Conservation (phyloP, 1,284 basidiomycete species). For the Cryptococcus deneoformans region DNA sequence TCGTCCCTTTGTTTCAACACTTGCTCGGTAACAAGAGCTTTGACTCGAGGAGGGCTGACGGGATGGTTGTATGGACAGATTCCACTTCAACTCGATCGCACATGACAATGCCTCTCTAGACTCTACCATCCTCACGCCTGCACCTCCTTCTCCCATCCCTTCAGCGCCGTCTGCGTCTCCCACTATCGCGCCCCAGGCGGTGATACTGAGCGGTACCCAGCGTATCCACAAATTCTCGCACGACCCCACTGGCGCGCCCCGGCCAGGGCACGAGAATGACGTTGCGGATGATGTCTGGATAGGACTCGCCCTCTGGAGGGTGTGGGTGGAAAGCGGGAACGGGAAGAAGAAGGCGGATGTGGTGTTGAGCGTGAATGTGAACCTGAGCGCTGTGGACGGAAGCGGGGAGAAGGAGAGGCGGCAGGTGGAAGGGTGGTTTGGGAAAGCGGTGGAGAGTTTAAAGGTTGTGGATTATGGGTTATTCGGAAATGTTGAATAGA, state of each 20-base stretch:
- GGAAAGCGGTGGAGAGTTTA: conserved; percentile 59
- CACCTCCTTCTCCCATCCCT: conserved; percentile 19
- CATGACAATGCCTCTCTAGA: conserved; percentile 80
- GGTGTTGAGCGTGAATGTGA: conserved; percentile 74
- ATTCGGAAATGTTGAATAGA: conserved; percentile 54
- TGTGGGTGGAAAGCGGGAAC: conserved; percentile 24
- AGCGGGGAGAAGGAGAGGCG: conserved; percentile 25
- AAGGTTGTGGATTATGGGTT: conserved; percentile 68
- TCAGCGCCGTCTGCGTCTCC: conserved; percentile 8
- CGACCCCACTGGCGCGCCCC: conserved; percentile 39
- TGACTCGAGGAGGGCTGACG: too few species aligned
- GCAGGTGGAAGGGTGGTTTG: conserved; percentile 57
- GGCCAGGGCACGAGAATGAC: conserved; percentile 45
- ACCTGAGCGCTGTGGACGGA: conserved; percentile 38
- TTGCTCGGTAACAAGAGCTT: not conserved
- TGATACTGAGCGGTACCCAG: conserved; percentile 64
- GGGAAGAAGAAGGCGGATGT: conserved; percentile 65
- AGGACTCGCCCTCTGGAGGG: conserved; percentile 71
- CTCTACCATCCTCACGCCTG: conserved; percentile 50
- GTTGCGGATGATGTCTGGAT: conserved; percentile 67
- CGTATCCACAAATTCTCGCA: conserved; percentile 66
- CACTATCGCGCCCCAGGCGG: conserved; percentile 58
- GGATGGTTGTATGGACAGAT: conserved; percentile 54
- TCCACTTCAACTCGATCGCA: conserved; percentile 87
- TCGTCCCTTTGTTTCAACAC: not conserved